Percentiles rank a stretch among this genome's conserved stretches.
Evolutionary conservation across 148 eudicot species (phyloP).

Genomic region (Vaccinium corymbosum): DNA sequence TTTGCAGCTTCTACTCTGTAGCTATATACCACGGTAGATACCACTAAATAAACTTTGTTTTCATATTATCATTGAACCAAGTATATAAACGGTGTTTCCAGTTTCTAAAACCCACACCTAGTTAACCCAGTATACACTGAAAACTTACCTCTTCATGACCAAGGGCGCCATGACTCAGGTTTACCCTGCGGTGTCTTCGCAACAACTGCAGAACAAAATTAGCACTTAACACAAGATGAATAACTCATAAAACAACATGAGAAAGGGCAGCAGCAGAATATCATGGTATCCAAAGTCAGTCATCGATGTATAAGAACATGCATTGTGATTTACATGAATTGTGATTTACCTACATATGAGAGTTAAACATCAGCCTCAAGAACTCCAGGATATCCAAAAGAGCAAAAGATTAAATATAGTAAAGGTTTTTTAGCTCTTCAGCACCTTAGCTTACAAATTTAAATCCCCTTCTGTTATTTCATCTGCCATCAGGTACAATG

Average conservation of each 20-base stretch:
- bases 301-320: background rate
- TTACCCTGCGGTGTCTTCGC: constrained; percentile 81
- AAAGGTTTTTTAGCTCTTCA: background rate
- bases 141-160: constrained; percentile 63
- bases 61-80: background rate
- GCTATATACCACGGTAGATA: background rate
- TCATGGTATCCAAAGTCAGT: constrained; percentile 3
- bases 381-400: background rate
- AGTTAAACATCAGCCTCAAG: background rate
- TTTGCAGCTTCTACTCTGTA: background rate
- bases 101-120: background rate
- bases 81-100: background rate
- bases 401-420: background rate
- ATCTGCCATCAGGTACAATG: background rate
- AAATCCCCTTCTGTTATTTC: background rate
- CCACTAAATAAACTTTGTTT: background rate
- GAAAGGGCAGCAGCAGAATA: background rate
- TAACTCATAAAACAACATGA: background rate
- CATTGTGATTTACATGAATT: background rate
- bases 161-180: constrained; percentile 50
- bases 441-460: background rate
- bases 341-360: background rate
- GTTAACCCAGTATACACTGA: background rate
- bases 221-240: constrained; percentile 8
- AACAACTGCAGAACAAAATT: constrained; percentile 50